Percentiles rank a stretch among this genome's conserved stretches.
Conservation (phyloP, 2,329 filamentous ascomycete genomes). For the Stemphylium vesicarium region DNA sequence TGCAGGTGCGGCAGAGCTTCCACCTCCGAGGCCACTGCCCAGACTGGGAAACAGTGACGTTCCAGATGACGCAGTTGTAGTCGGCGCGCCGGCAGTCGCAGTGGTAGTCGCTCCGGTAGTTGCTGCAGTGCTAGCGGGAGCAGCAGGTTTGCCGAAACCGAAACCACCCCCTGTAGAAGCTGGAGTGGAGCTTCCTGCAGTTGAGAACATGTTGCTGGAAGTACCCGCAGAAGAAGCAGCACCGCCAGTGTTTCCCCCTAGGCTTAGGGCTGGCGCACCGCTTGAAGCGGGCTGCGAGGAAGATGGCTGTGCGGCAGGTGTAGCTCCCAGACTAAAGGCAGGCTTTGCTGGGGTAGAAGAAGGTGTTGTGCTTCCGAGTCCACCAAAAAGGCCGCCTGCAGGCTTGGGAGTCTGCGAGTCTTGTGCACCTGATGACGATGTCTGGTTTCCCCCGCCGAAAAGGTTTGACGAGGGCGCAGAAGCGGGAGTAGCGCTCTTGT, state of each 20-base stretch:
- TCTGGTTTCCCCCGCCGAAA: constrained; percentile 30
- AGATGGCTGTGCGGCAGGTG: constrained; percentile 32
- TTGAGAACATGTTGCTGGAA: constrained; percentile 27
- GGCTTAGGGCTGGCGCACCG: constrained; percentile 18
- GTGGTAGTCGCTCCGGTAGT: constrained; percentile 26
- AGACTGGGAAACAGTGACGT: constrained; percentile 29
- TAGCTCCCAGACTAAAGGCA: constrained; percentile 35
- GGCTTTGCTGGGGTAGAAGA: constrained; percentile 41
- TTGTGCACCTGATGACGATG: constrained; percentile 40
- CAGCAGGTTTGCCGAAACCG: constrained; percentile 21
- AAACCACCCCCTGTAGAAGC: constrained; percentile 23
- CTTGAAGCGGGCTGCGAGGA: constrained; percentile 29
- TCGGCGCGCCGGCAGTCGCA: constrained; percentile 21
- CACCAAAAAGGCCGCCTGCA: constrained; percentile 31
- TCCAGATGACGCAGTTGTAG: constrained; percentile 25
- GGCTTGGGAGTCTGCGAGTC: constrained; percentile 43
- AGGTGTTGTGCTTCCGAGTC: constrained; percentile 36
- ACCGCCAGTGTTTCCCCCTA: constrained; percentile 32
- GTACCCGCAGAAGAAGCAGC: constrained; percentile 33
- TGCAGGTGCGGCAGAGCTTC: constrained; percentile 27
- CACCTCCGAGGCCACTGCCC: constrained; percentile 24
- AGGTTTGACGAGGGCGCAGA: constrained; percentile 27
- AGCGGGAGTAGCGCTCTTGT: constrained; percentile 37
- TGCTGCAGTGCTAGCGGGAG: constrained; percentile 27
- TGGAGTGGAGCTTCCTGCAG: constrained; percentile 18